Evolutionary conservation across 192 early-diverging fungal species (phyloP), one percentile per base, ranked within the genome.

Genomic region (Entomortierella beljakovae): DNA sequence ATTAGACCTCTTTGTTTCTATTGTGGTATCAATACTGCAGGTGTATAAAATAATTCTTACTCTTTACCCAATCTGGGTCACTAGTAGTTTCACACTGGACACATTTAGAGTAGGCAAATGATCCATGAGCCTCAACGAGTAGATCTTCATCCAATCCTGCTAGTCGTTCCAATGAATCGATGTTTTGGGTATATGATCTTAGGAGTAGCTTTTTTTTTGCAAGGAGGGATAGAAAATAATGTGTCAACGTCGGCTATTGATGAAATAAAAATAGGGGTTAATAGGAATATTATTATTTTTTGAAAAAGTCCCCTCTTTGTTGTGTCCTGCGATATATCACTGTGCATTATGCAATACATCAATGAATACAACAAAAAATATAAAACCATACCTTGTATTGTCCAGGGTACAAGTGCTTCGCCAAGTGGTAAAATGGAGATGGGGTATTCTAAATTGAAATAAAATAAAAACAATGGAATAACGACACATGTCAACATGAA

Each of bases 131-230:
- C 65, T 98, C 96, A 6, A 99, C 92, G 11, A 99, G 64, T 22
- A 83, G 77, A 7, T 91, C 85, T 22, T 85, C 81, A 18, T 82
- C 80, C 8, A 98, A 68, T 9, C 96, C 96, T 10, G 96, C 92
- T 1, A 92, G 66, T 11, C 94, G 89, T 82, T 99, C 98, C 18
- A 99, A 81, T 11, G 92, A 95, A 83, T 99, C 98, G 62, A 99
- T 97, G 72, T 99, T 99, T 79, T 99, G 98, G 25, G 97, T 98
- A 79, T 94, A 98, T 59, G 93, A 91, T 31, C 96, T 83, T 29
- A 92, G 83, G 16, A 99, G 85, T 29, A 94, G 20, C 0, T 89
- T 84, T 60, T 92, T 90, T 32, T 93, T 76, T 20, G 84, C 87
- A 32, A 99, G 71, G 38, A 96, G 84, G 13, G 84, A 85, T 38